Evolutionary conservation across 768 basidiomycete species (phyloP).

Genomic region (Amanita inopinata): DNA sequence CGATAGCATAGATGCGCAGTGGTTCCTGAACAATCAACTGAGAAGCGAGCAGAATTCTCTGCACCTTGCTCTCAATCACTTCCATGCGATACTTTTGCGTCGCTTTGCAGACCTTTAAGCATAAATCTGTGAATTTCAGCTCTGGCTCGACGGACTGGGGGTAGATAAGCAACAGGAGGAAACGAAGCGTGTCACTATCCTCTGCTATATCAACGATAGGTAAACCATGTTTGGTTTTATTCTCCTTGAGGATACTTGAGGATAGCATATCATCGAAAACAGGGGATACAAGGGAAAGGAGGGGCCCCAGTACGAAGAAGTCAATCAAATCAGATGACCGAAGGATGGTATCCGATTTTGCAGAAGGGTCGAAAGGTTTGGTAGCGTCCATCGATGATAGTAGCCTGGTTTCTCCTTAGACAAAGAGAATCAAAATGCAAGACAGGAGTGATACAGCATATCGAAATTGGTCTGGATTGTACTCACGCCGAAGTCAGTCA

Average conservation of each 20-base stretch:
- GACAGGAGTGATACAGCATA: background rate
- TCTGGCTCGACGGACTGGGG: background rate
- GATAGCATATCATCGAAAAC: constrained; percentile 23
- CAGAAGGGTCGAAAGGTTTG: constrained; percentile 8
- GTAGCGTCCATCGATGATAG: background rate
- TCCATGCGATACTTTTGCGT: constrained; percentile 6
- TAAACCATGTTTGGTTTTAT: background rate
- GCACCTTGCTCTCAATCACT: background rate
- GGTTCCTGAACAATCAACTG: background rate
- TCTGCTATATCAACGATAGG: constrained; percentile 10
- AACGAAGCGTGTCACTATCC: constrained; percentile 8
- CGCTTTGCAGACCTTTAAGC: background rate
- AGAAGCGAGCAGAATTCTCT: background rate
- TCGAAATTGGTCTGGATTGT: background rate
- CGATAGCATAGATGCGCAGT: constrained; percentile 1
- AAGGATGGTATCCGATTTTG: constrained; percentile 18
- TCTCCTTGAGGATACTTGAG: constrained; percentile 11
- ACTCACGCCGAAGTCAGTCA: too few species aligned
- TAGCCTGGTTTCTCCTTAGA: too few species aligned
- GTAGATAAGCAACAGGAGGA: constrained; percentile 10
- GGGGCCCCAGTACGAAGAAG: constrained; percentile 19
- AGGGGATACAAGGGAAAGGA: constrained; percentile 21
- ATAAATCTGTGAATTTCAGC: background rate
- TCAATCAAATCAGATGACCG: constrained; percentile 20
- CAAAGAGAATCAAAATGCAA: background rate